Evolutionary conservation across 2,329 filamentous ascomycete genomes (phyloP).

Genomic region (Pseudocercospora fijiensis): DNA sequence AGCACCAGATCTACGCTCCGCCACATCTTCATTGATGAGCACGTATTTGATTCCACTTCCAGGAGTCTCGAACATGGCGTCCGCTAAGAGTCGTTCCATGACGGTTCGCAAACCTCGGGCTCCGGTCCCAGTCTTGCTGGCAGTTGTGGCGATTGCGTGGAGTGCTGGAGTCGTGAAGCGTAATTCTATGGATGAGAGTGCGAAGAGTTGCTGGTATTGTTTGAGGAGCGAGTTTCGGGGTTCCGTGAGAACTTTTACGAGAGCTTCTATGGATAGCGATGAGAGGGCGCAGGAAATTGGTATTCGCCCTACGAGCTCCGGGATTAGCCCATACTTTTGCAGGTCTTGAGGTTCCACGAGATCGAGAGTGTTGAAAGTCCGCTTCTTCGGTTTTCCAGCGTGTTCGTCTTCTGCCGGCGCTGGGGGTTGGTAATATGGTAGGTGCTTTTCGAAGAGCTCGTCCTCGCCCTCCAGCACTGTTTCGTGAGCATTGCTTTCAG

Average conservation of each 20-base stretch:
- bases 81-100: slow-evolving; percentile 48
- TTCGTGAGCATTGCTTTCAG: slow-evolving; percentile 51
- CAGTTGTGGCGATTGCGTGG: slow-evolving; percentile 74
- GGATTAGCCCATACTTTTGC: slow-evolving; percentile 70
- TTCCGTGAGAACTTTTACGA: slow-evolving; percentile 87
- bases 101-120: slow-evolving; percentile 51
- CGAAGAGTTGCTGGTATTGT: slow-evolving; percentile 87
- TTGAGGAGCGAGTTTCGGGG: slow-evolving; percentile 83
- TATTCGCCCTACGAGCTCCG: slow-evolving; percentile 91
- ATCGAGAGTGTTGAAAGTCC: slow-evolving; percentile 70
- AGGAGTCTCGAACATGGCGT: slow-evolving; percentile 51
- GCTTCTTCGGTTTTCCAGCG: slow-evolving; percentile 43
- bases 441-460: slow-evolving; percentile 46
- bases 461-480: slow-evolving; percentile 61
- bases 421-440: slow-evolving; percentile 52
- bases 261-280: slow-evolving; percentile 64
- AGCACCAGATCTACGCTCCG: slow-evolving; percentile 43
- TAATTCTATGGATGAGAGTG: slow-evolving; percentile 72
- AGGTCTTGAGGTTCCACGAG: slow-evolving; percentile 76
- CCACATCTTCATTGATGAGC: slow-evolving; percentile 48
- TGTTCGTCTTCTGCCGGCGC: slow-evolving; percentile 4
- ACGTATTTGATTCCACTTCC: slow-evolving; percentile 48
- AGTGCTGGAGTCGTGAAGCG: slow-evolving; percentile 80
- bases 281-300: slow-evolving; percentile 86
- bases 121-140: slow-evolving; percentile 69